Evolutionary conservation across 805 yeast species (phyloP).

Genomic region (Nakazawaea populi): DNA sequence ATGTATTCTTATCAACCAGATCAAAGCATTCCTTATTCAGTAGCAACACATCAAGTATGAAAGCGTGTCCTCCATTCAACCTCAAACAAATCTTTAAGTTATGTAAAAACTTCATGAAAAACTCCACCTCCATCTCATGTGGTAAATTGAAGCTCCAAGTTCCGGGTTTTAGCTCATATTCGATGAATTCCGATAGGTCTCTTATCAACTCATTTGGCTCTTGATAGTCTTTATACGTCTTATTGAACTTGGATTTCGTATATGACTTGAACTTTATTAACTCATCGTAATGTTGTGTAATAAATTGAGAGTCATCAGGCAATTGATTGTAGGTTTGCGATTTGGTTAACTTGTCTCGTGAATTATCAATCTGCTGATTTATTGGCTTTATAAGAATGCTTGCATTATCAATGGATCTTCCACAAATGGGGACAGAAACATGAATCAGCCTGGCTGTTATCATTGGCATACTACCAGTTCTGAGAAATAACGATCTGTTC

Average conservation of each 20-base stretch:
- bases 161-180: slow-evolving; percentile 11
- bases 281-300: slow-evolving; percentile 43
- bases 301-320: slow-evolving; percentile 48
- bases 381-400: slow-evolving; percentile 1
- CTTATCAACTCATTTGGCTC: slow-evolving; percentile 31
- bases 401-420: slow-evolving; percentile 1
- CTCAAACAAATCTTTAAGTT: slow-evolving; percentile 37
- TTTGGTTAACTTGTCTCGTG: neutral
- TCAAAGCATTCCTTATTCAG: slow-evolving; percentile 45
- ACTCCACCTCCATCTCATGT: slow-evolving; percentile 7
- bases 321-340: slow-evolving; percentile 32
- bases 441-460: neutral
- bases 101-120: slow-evolving; percentile 28
- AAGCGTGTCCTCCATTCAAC: slow-evolving; percentile 54
- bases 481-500: too few species aligned
- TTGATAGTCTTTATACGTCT: slow-evolving; percentile 31
- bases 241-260: slow-evolving; percentile 16
- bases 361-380: neutral
- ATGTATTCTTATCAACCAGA: slow-evolving; percentile 27
- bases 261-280: slow-evolving; percentile 26
- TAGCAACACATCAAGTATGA: slow-evolving; percentile 50
- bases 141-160: slow-evolving; percentile 6
- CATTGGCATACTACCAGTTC: neutral
- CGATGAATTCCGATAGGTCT: slow-evolving; percentile 32
- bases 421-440: neutral